Base-by-base conservation (phyloP, 345 rosid species). In the Triadica sebifera region DNA sequence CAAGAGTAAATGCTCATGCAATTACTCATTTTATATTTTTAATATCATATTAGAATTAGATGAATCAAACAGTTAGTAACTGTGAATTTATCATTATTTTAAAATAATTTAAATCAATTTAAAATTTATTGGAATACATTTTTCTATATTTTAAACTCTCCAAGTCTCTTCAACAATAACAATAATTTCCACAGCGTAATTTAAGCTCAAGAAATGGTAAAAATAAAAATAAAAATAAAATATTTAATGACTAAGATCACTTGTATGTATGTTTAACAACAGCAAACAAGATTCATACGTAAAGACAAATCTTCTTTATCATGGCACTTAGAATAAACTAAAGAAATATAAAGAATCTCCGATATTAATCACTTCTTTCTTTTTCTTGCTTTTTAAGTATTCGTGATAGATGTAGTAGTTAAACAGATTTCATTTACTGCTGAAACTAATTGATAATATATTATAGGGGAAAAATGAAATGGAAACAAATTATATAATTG, bases 381-480 rank as follows among this genome's bases (percentile, higher is more conserved):
- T 56, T 74, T 74, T 57, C 70, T 76, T 76, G 58, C 52, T 76
- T 70, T 41, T 41, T 15, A 76, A 76, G 79, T 24, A 49, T 60
- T 76, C 59, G 65, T 74, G 62, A 37, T 53, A 38, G 10, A 46
- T 65, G 12, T n/a, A 20, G 38, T 41, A 19, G 13, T 45, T 57
- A 67, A 67, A 17, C 58, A 57, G 22, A 37, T 20, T 58, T 49
- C 20, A 12, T 45, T 45, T 16, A 59, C 66, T 67, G 65, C 38
- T 63, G 49, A 49, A 62, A 63, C 47, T 62, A 62, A 49, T 37
- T 37, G 38, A 58, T 22, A 51, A 58, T 11, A 51, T 46, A 70
- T 58, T 60, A 25, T n/a, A 6, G 38, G 24, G 12, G 2, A 13
- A 62, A 43, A 29, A 29, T 29, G 34, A 34, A 69, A 12, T 6